Evolutionary conservation across 306 rosid genomes (phyloP), one percentile per base, ranked within the genome.

Genomic region (Vicia villosa): DNA sequence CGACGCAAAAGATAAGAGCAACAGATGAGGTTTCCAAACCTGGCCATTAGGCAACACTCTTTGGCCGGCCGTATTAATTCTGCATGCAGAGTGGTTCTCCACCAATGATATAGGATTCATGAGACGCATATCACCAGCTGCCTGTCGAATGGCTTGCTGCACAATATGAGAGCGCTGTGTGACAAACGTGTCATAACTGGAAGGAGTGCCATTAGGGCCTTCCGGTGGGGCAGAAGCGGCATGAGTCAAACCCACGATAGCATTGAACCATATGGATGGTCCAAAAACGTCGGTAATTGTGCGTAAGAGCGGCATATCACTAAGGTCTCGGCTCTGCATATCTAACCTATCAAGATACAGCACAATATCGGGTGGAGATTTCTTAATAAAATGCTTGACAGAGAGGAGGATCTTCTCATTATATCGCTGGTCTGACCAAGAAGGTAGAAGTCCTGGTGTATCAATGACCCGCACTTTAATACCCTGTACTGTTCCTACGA

Each of bases 171-270:
- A 90, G 20, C 98, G 96, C 66, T 90, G 97, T 57, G 97, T 90
- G 76, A 93, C 97, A 79, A 93, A 90, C 96, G 73, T 88, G 78
- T 93, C 98, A 74, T 93, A 93, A 80, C 96, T 87, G 62, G 98
- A 88, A 77, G 96, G 85, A 34, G 89, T 84, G 22, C 98, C 97
- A 69, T 90, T 93, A 40, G 98, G 96, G 36, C 98, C 97, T 34
- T 93, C 98, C 11, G 98, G 98, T n/a, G 98, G 98, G 73, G 98
- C 97, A 59, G 97, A 93, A 7, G 97, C 98, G n/a, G 97, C 98
- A 72, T 93, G 98, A 64, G 98, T 93, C 76, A 93, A 77, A 74
- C 87, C 97, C 66, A 93, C 98, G 76, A 93, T 90, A 13, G 98
- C 98, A 80, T 93, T 93, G 84, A 91, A 93, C 98, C 98, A 93